A percentile compares a stretch with the other conserved stretches of the same genome.
phyloP scores from a whole-genome alignment of 176 grass and related monocot species.

The Olyra latifolia region DNA sequence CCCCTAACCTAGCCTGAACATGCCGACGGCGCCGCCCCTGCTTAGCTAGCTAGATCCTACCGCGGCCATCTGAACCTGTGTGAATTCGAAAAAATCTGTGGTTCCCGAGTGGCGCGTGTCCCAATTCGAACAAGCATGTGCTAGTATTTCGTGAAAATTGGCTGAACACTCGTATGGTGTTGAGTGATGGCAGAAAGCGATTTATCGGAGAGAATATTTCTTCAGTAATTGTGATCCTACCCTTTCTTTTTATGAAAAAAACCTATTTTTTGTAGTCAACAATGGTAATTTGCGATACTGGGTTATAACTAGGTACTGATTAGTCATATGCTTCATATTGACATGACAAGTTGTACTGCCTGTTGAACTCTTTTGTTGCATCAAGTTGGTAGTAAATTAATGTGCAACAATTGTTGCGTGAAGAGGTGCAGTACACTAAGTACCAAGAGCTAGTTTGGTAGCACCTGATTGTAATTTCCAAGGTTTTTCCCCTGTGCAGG shows the following conservation, averaged over 20 bases:
- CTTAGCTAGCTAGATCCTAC: constrained; percentile 13
- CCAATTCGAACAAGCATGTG: background rate
- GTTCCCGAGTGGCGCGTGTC: background rate
- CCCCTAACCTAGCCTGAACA: background rate
- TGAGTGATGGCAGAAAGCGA: background rate
- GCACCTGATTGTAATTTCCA: constrained; percentile 13
- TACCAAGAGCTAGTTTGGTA: background rate
- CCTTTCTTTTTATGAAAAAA: background rate
- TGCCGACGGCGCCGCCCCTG: background rate
- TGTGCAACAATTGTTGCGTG: background rate
- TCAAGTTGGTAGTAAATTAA: background rate
- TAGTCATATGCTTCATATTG: constrained; percentile 1
- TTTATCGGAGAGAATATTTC: background rate
- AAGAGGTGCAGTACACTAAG: background rate
- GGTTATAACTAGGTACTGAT: background rate
- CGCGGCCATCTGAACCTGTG: background rate
- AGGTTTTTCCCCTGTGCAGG: constrained; percentile 42
- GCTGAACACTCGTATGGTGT: background rate
- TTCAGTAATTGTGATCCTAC: background rate
- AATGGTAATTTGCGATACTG: background rate
- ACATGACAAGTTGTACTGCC: background rate
- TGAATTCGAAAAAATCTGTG: constrained; percentile 19
- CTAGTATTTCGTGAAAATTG: background rate
- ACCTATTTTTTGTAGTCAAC: background rate
- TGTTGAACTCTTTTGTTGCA: constrained; percentile 12